These are phyloP conservation scores for Colletotrichum gloeosporioides DNA, from an alignment of 2,329 filamentous ascomycete species.

Conservation along the genomic window DNA sequence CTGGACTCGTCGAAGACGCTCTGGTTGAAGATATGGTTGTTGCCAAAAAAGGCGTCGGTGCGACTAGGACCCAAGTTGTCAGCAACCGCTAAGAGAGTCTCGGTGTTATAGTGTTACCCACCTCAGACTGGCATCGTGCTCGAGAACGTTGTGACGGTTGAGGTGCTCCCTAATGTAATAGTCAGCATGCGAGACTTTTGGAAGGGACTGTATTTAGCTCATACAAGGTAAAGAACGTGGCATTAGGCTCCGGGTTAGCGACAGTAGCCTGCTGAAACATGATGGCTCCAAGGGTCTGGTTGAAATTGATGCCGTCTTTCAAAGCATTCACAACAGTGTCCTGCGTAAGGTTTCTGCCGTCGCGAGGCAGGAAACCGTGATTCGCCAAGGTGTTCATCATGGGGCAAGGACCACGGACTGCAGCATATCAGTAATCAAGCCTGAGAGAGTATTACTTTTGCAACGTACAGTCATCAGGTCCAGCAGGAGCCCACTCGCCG, in stretches of 20 bases:
- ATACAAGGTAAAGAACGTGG: slow-evolving; percentile 45
- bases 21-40: slow-evolving; percentile 57
- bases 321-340: slow-evolving; percentile 43
- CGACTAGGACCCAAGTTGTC: slow-evolving; percentile 35
- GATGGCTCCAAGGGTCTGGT: slow-evolving; percentile 38
- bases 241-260: slow-evolving; percentile 48
- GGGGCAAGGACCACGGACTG: slow-evolving; percentile 50
- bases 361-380: slow-evolving; percentile 51
- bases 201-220: background rate
- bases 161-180: slow-evolving; percentile 38
- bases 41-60: slow-evolving; percentile 53
- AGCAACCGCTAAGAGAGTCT: background rate
- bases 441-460: fast-evolving
- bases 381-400: slow-evolving; percentile 60
- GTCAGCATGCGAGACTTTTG: background rate
- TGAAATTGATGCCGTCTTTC: slow-evolving; percentile 46
- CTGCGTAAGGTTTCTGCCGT: slow-evolving; percentile 47
- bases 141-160: slow-evolving; percentile 50
- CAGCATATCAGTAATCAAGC: background rate
- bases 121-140: slow-evolving; percentile 54
- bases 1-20: slow-evolving; percentile 51
- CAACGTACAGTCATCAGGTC: slow-evolving; percentile 2
- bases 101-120: slow-evolving; percentile 10
- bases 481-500: background rate
- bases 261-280: slow-evolving; percentile 49